These are phyloP conservation scores for Phaeosphaeriaceae sp. DNA, from an alignment of 2,329 filamentous ascomycete species.

Conservation along the genomic window DNA sequence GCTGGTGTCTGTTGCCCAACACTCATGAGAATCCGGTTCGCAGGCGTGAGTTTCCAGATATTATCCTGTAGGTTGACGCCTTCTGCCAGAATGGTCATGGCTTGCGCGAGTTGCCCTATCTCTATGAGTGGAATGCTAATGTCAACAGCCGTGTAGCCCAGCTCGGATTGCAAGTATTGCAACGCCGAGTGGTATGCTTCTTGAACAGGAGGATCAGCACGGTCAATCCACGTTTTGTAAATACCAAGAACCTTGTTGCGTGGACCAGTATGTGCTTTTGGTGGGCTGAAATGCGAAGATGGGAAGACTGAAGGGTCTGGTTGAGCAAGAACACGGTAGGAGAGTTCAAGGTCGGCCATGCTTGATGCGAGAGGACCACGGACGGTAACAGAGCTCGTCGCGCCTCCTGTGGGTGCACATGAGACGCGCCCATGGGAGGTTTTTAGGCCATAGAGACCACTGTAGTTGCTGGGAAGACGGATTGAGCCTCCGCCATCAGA, in stretches of 20 bases:
- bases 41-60: constrained; percentile 64
- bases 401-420: constrained; percentile 62
- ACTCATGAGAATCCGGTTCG: constrained; percentile 73
- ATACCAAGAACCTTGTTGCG: constrained; percentile 71
- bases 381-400: constrained; percentile 69
- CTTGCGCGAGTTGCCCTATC: constrained; percentile 78
- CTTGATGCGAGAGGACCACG: constrained; percentile 77
- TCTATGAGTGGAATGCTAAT: constrained; percentile 70
- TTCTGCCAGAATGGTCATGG: constrained; percentile 77
- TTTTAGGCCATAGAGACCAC: constrained; percentile 83
- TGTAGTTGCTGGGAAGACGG: constrained; percentile 76
- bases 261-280: constrained; percentile 52
- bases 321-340: constrained; percentile 80
- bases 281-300: constrained; percentile 68
- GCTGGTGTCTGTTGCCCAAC: constrained; percentile 69
- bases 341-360: constrained; percentile 77
- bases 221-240: constrained; percentile 71
- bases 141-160: constrained; percentile 64
- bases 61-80: constrained; percentile 57
- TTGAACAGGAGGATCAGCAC: constrained; percentile 68
- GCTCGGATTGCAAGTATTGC: constrained; percentile 59
- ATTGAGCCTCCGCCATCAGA: constrained; percentile 76
- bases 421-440: constrained; percentile 74
- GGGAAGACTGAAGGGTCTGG: constrained; percentile 69
- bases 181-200: constrained; percentile 68